Base-by-base conservation (phyloP, 257 asterid species). In the Rubia yunnanensis region DNA sequence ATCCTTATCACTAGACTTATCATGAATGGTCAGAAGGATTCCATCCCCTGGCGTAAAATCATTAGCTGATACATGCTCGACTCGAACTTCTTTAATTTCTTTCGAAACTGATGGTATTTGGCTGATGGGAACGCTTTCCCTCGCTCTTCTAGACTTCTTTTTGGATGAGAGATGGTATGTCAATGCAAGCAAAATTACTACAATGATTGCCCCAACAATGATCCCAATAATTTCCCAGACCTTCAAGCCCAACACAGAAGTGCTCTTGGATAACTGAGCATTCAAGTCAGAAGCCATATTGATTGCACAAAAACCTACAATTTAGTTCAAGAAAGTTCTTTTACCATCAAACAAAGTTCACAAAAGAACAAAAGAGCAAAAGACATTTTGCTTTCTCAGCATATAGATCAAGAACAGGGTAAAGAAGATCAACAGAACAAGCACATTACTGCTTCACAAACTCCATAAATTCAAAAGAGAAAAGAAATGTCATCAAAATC, bases 171-270 rank as follows among this genome's bases (percentile, higher is more conserved):
- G 81, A 73, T 85, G 89, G 39, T 76, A 80, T 56, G 92, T 78
- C 66, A 87, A 58, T 18, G 80, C 74, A 60, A 87, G 81, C 68
- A 92, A 91, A 74, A 89, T 80, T 27, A 82, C 68, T 44, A 89
- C 89, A 56, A 92, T 92, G 52, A 80, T 68, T 56, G 84, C 66
- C 46, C 95, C 96, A 32, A 89, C 95, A 18, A 92, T 52, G 30
- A 92, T 87, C 60, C 96, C 98, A 31, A 92, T 83, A 63, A 89
- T 71, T 80, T 92, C 91, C 98, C 98, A 92, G 48, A 92, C 95
- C 79, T 84, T 84, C 77, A 92, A 85, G 62, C 86, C 83, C 44
- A 88, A 80, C 58, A 87, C 5, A 48, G 87, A 88, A 14, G 96
- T 84, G 34, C 71, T 75, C 66, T 83, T 70, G n/a, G 88, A 85